These are phyloP conservation scores for Calocybe cyanea DNA, from an alignment of 768 basidiomycete species.

Conservation along the genomic window DNA sequence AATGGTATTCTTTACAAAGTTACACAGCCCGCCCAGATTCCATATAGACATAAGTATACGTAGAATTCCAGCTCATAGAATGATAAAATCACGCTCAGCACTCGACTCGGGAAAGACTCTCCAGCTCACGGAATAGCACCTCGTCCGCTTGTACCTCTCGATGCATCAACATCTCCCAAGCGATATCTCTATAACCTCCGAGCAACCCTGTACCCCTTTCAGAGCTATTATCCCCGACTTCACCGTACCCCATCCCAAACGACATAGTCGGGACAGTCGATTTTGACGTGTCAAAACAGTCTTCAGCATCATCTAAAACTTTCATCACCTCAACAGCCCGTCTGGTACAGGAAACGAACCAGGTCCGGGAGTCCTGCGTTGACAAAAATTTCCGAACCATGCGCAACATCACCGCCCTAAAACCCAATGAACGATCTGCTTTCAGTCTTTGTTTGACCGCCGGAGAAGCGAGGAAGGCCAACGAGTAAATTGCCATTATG, in stretches of 20 bases:
- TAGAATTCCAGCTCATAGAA: neutral
- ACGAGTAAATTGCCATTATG: slow-evolving; percentile 79
- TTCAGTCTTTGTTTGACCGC: slow-evolving; percentile 71
- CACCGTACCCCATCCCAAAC: slow-evolving; percentile 86
- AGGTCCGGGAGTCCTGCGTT: slow-evolving; percentile 47
- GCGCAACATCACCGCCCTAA: slow-evolving; percentile 66
- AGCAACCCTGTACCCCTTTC: slow-evolving; percentile 77
- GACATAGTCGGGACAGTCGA: slow-evolving; percentile 57
- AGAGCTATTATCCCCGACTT: slow-evolving; percentile 57
- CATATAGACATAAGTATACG: slow-evolving; percentile 13
- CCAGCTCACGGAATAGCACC: slow-evolving; percentile 73
- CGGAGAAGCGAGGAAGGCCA: slow-evolving; percentile 80
- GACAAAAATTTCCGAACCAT: slow-evolving; percentile 63
- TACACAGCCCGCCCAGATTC: slow-evolving; percentile 8
- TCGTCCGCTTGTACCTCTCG: slow-evolving; percentile 60
- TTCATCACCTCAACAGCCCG: slow-evolving; percentile 77
- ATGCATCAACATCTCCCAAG: slow-evolving; percentile 70
- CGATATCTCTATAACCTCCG: slow-evolving; percentile 65
- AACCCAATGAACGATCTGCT: slow-evolving; percentile 59
- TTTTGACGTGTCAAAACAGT: slow-evolving; percentile 68
- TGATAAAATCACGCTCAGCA: slow-evolving; percentile 38
- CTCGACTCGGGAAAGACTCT: slow-evolving; percentile 72
- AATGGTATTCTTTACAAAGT: neutral
- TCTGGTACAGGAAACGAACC: slow-evolving; percentile 53
- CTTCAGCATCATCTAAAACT: slow-evolving; percentile 70